Base-by-base conservation (phyloP, 148 eudicot genomes). In the Agrostemma githago region DNA sequence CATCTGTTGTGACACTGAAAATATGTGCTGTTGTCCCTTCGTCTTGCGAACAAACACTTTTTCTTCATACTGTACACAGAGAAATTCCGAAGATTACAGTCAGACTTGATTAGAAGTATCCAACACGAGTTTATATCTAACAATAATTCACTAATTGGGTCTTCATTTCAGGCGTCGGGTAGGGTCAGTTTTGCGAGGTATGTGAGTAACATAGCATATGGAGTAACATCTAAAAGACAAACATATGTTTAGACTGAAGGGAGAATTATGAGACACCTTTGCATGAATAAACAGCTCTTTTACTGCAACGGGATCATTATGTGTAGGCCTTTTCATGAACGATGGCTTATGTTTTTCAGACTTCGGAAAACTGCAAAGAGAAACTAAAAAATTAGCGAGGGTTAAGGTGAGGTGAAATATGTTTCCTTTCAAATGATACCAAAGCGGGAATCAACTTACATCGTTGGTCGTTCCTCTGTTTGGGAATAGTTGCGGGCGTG, bases 251-350 rank as follows among this genome's bases (percentile, higher is more conserved):
- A 39, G 44, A 65, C 46, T 2, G 48, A 59, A 15, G 10, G 34
- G 38, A 62, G 8, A 48, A 57, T 56, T 4, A 44, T 66, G 26
- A 20, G 6, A 75, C 86, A 94, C 98, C 97, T 94, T 94, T 68
- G 97, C 91, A 81, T 89, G 86, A 80, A 94, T 94, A 84, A 88
- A 94, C 86, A 91, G 86, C 80, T 94, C 98, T 84, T 94, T 94
- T 4, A 79, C 71, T 61, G 90, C 83, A 71, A 88, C 88, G 58
- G 86, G 91, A 81, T 89, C 97, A 68, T 40, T 79, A 66, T 74
- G 81, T 72, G 78, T 77, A 61, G 98, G 98, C 76, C 88, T 94
- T 81, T 78, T 80, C 85, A 85, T 84, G 67, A 88, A 77, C 78
- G 92, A 78, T 75, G 88, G 88, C 80, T 76, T 91, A 82, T 88